A percentile compares a stretch with the other conserved stretches of the same genome.
Conservation (phyloP, 371 early-diverging fungal species). For the Conidiobolus incongruus region DNA sequence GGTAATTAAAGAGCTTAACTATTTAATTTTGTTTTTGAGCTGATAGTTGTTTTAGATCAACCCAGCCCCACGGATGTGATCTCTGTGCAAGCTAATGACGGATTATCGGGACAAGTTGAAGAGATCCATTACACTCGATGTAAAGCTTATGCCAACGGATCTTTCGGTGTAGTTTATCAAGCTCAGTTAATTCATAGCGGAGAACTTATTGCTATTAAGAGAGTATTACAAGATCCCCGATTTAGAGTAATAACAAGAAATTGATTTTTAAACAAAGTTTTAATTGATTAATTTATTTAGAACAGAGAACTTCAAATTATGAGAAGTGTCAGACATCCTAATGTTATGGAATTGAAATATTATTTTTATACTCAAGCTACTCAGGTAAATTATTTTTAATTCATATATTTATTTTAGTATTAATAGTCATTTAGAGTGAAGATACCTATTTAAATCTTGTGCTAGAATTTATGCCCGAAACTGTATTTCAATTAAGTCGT, state of each 20-base stretch:
- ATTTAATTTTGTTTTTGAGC: no score
- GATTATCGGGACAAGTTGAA: slow-evolving; percentile 52
- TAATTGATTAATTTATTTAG: slow-evolving; percentile 13
- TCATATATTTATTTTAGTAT: not conserved
- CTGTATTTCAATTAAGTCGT: slow-evolving; percentile 74
- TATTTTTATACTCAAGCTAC: slow-evolving; percentile 79
- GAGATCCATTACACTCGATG: slow-evolving; percentile 69
- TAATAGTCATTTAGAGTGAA: slow-evolving; percentile 27
- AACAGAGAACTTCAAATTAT: slow-evolving; percentile 93
- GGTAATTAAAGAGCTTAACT: no score
- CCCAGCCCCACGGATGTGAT: slow-evolving; percentile 18
- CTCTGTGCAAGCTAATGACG: slow-evolving; percentile 50
- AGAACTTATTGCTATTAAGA: slow-evolving; percentile 79
- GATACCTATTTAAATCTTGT: slow-evolving; percentile 84
- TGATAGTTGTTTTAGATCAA: slow-evolving; percentile 9
- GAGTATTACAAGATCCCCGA: slow-evolving; percentile 86
- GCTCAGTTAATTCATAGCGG: slow-evolving; percentile 56
- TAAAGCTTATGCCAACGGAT: slow-evolving; percentile 82
- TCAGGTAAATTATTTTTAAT: slow-evolving; percentile 18
- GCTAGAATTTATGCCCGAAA: slow-evolving; percentile 88
- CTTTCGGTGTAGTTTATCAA: slow-evolving; percentile 91
- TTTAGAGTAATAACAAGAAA: slow-evolving; percentile 45
- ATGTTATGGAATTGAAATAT: slow-evolving; percentile 62
- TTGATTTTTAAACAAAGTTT: not conserved
- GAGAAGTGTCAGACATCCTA: slow-evolving; percentile 70